Evolutionary conservation across 768 basidiomycete species (phyloP).

Genomic region (Xerocomellus amylosporus): DNA sequence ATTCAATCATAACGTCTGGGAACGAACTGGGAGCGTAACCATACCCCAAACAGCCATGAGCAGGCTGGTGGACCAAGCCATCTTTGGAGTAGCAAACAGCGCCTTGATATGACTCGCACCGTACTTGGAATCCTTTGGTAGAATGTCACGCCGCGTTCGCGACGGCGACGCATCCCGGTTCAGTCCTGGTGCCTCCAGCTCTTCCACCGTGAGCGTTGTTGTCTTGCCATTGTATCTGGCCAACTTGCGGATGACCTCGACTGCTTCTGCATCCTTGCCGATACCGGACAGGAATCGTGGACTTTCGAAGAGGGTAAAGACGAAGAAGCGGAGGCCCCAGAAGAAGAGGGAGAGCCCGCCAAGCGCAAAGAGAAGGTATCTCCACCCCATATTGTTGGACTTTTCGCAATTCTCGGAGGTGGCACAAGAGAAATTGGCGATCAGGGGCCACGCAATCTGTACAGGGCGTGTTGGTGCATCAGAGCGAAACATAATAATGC

Average conservation of each 20-base stretch:
- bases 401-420: conserved; percentile 35
- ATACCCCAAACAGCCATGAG: conserved; percentile 48
- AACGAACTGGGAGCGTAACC: conserved; percentile 12
- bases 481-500: background rate
- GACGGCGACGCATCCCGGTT: conserved; percentile 6
- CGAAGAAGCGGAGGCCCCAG: conserved; percentile 52
- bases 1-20: background rate
- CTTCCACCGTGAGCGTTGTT: conserved; percentile 41
- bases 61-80: conserved; percentile 65
- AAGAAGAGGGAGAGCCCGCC: conserved; percentile 52
- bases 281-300: conserved; percentile 57
- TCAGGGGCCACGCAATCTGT: conserved; percentile 59
- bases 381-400: conserved; percentile 60
- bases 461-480: background rate
- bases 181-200: conserved; percentile 38
- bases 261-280: conserved; percentile 51
- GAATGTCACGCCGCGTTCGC: conserved; percentile 20
- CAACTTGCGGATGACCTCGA: conserved; percentile 45
- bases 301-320: conserved; percentile 53
- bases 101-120: conserved; percentile 47
- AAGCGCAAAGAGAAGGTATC: conserved; percentile 54
- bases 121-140: conserved; percentile 43
- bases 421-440: conserved; percentile 52
- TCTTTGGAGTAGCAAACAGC: conserved; percentile 59
- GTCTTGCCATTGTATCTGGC: conserved; percentile 50